These are phyloP conservation scores for Lagenaria siceraria DNA, from an alignment of 306 rosid species.

Conservation along the genomic window DNA sequence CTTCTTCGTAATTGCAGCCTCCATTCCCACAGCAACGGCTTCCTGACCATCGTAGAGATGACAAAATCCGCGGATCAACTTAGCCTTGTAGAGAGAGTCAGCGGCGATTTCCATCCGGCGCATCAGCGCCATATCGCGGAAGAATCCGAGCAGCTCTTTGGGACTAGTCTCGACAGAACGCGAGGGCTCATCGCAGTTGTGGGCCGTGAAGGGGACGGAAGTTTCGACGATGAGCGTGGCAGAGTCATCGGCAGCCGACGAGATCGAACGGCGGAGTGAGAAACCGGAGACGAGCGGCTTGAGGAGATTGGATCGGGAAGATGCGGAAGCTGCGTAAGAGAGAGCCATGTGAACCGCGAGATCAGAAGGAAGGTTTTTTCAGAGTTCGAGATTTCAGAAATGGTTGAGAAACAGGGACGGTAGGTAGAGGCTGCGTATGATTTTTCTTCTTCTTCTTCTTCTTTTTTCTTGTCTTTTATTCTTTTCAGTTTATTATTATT, in stretches of 20 bases:
- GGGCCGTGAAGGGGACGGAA: conserved; percentile 64
- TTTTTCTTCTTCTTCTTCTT: no score
- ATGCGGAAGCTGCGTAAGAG: conserved; percentile 10
- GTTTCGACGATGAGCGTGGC: conserved; percentile 57
- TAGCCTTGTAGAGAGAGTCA: conserved; percentile 88
- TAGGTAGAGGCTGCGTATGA: not conserved
- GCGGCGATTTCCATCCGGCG: conserved; percentile 96
- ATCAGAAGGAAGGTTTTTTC: not conserved
- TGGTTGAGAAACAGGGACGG: not conserved
- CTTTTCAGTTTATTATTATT: no score
- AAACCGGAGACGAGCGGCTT: conserved; percentile 35
- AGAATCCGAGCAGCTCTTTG: conserved; percentile 55
- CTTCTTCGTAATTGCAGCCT: conserved; percentile 51
- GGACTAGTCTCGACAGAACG: conserved; percentile 58
- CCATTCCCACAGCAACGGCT: conserved; percentile 88
- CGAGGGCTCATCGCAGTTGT: conserved; percentile 56
- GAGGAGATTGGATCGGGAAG: conserved; percentile 30
- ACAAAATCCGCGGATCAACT: conserved; percentile 88
- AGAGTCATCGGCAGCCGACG: conserved; percentile 29
- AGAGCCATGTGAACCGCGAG: not conserved
- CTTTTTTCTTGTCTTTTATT: no score
- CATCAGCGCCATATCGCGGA: conserved; percentile 67
- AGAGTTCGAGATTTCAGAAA: not conserved
- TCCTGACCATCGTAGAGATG: conserved; percentile 95
- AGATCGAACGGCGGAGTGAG: conserved; percentile 37